Evolutionary conservation across 306 rosid genomes (phyloP).

Genomic region (Senna siamea): DNA sequence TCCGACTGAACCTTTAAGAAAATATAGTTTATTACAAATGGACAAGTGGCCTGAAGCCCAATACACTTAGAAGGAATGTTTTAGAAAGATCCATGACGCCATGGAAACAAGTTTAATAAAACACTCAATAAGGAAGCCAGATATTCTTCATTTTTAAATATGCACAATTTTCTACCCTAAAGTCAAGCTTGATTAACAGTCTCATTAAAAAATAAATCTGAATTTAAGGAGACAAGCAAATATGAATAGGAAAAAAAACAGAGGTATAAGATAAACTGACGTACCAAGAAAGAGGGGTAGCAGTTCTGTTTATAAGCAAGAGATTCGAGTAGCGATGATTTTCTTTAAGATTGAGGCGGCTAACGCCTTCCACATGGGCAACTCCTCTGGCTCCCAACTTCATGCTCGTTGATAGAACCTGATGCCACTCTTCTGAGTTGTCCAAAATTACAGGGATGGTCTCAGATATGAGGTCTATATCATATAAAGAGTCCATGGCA

Average conservation of each 20-base stretch:
- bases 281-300: slow-evolving; percentile 91
- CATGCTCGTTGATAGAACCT: slow-evolving; percentile 71
- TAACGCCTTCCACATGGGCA: slow-evolving; percentile 67
- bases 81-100: background rate
- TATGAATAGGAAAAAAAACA: background rate
- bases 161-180: background rate
- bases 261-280: slow-evolving; percentile 5
- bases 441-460: slow-evolving; percentile 88
- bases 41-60: no score
- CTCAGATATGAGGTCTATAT: slow-evolving; percentile 64
- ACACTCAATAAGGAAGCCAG: background rate
- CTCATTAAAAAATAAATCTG: background rate
- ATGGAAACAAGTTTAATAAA: background rate
- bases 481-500: slow-evolving; percentile 89
- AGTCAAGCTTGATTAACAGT: background rate
- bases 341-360: slow-evolving; percentile 64
- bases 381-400: slow-evolving; percentile 79
- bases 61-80: no score
- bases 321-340: slow-evolving; percentile 64
- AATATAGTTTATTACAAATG: no score
- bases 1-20: no score
- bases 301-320: slow-evolving; percentile 89
- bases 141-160: background rate
- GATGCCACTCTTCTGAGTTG: slow-evolving; percentile 82
- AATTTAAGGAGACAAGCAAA: background rate